A percentile compares a stretch with the other conserved stretches of the same genome.
phyloP scores from a whole-genome alignment of 345 rosid genomes.

The Linum usitatissimum region DNA sequence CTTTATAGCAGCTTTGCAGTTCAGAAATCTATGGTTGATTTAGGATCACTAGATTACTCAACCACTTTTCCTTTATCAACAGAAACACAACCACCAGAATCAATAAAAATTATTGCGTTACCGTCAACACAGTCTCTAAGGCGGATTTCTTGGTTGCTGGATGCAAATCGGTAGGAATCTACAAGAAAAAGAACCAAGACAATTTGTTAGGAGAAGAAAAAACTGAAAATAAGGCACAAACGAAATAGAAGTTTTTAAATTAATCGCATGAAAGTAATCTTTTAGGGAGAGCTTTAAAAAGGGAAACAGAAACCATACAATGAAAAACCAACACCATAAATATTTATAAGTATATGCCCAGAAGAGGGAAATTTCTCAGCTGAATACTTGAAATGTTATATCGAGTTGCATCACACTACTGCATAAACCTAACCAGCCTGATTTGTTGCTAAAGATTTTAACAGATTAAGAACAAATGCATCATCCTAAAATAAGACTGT shows the following conservation, averaged over 20 bases:
- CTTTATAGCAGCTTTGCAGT: too few species aligned
- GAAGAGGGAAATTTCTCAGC: neutral
- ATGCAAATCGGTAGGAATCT: constrained; percentile 98
- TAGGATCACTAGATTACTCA: too few species aligned
- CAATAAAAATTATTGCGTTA: constrained; percentile 17
- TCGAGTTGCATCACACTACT: neutral
- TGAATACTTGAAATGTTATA: neutral
- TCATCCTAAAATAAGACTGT: neutral
- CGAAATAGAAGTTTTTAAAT: neutral
- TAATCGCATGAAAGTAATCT: neutral
- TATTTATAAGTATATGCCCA: neutral
- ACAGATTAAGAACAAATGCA: neutral
- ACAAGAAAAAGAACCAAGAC: constrained; percentile 22
- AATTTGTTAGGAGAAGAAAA: constrained; percentile 3
- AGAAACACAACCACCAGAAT: too few species aligned
- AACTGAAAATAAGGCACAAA: neutral
- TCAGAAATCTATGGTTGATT: too few species aligned
- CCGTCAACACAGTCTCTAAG: constrained; percentile 97
- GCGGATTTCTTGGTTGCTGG: constrained; percentile 86
- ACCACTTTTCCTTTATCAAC: too few species aligned
- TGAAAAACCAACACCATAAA: neutral
- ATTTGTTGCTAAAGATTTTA: neutral
- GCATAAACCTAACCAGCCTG: neutral
- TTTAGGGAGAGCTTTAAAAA: neutral
- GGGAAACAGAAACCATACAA: neutral